These are phyloP conservation scores for Geosiphon pyriformis DNA, from an alignment of 192 early-diverging fungal species.

Conservation along the genomic window DNA sequence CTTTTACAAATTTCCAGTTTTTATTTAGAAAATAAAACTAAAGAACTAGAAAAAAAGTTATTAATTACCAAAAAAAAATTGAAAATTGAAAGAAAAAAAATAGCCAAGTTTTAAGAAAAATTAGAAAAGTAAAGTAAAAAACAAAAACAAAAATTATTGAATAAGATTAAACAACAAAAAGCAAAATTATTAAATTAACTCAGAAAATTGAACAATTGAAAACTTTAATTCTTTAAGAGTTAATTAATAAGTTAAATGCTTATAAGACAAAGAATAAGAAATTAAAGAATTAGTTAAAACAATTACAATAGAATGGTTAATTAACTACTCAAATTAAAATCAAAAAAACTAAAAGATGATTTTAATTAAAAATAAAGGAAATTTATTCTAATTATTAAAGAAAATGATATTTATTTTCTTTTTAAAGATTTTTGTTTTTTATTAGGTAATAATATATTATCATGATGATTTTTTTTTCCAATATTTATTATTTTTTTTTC, in stretches of 20 bases:
- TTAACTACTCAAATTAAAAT: background rate
- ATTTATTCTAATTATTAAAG: background rate
- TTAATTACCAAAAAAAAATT: constrained; percentile 12
- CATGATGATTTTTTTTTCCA: background rate
- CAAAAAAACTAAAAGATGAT: background rate
- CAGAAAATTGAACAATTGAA: constrained; percentile 15
- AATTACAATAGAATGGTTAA: background rate
- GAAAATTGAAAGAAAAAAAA: constrained; percentile 17
- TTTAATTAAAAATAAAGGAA: constrained; percentile 7
- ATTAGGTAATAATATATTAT: constrained; percentile 2
- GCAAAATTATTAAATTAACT: constrained; percentile 6
- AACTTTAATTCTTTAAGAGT: constrained; percentile 2
- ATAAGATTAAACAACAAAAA: constrained; percentile 20
- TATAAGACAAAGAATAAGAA: background rate
- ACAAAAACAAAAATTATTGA: constrained; percentile 21
- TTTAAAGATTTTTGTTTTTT: constrained; percentile 11
- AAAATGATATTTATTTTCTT: background rate
- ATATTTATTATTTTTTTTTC: constrained; percentile 3
- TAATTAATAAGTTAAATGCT: background rate
- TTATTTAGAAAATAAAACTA: constrained; percentile 14
- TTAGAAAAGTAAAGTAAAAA: constrained; percentile 20
- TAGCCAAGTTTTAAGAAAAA: constrained; percentile 12
- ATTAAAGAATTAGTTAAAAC: background rate
- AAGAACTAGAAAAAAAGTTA: constrained; percentile 11
- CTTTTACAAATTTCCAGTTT: constrained; percentile 13